phyloP scores from a whole-genome alignment of 1,139 yeast genomes.

The Candida neerlandica region DNA sequence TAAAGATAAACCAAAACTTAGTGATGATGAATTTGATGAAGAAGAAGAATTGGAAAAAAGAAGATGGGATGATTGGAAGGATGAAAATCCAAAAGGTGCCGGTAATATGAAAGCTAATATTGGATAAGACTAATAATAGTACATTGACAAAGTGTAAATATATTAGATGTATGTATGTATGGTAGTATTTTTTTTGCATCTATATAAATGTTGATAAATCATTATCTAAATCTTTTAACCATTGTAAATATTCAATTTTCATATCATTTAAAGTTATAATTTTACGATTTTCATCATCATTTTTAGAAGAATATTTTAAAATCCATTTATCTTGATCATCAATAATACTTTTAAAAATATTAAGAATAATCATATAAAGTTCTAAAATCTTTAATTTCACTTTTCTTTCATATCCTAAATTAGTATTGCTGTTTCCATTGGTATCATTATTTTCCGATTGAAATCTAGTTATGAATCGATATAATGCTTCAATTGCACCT shows the following conservation, averaged over 20 bases:
- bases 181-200: neutral
- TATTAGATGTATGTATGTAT: neutral
- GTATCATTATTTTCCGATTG: conserved; percentile 16
- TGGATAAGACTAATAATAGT: too few relatives aligned
- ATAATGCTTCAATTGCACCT: conserved; percentile 59
- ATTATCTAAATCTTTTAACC: conserved; percentile 36
- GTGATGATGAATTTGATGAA: conserved; percentile 46
- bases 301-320: conserved; percentile 25
- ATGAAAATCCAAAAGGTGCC: conserved; percentile 80
- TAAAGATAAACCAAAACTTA: conserved; percentile 25
- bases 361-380: conserved; percentile 50
- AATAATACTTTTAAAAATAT: conserved; percentile 47
- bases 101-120: conserved; percentile 83
- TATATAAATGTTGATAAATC: conserved; percentile 17
- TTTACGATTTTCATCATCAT: conserved; percentile 19
- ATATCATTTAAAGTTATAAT: conserved; percentile 35
- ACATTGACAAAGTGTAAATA: too few relatives aligned
- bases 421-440: too few relatives aligned
- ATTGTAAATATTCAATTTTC: conserved; percentile 36
- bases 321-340: conserved; percentile 60
- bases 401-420: conserved; percentile 24
- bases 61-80: conserved; percentile 92
- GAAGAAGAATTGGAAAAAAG: conserved; percentile 60
- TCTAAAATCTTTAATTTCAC: conserved; percentile 42
- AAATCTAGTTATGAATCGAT: conserved; percentile 51